Base-by-base conservation (phyloP, 2,329 filamentous ascomycete genomes). In the Zelopaecilomyces penicillatus region DNA sequence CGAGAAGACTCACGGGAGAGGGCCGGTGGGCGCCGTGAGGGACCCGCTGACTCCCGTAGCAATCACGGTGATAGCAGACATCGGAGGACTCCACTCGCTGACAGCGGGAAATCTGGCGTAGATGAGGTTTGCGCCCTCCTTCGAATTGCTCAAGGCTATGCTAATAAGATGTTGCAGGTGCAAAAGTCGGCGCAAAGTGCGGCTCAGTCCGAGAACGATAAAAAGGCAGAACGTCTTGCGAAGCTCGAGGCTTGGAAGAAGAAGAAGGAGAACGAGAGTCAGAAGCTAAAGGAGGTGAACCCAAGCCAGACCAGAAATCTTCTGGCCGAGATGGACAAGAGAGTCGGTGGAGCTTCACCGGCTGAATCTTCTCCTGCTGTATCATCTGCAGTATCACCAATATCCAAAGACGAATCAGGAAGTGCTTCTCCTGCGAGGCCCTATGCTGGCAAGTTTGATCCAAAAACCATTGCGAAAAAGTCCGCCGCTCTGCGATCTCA, bases 201-300 rank as follows among this genome's bases (percentile, higher is more conserved):
- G 37, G 65, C 66, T 12, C 80, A 80, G 56, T 73, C 78, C 30
- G 85, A 88, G 56, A 78, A 80, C 49, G 82, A 88, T 41, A 88
- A 65, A 44, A 87, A 90, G 62, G 85, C 83, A 41, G 86, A 91
- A 63, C 75, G 86, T 50, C 73, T 89, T 37, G 87, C 87, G 29
- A 90, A 87, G 60, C 68, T 95, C 29, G 87, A 91, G 62, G 86
- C 87, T 46, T 95, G 89, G 90, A 95, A 95, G 67, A 85, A 88
- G 65, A 91, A 90, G 66, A 83, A 88, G 60, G 85, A 87, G 52
- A 80, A 82, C 59, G 83, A 83, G 54, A 83, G 83, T 55, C 77
- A 76, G 50, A 87, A 87, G 60, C 79, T 85, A 59, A 82, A 80
- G 57, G 78, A 85, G 55, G 74, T 82, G 37, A 80, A 79, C 43